Base-by-base conservation (phyloP, 345 rosid genomes). In the Tarenaya hassleriana region DNA sequence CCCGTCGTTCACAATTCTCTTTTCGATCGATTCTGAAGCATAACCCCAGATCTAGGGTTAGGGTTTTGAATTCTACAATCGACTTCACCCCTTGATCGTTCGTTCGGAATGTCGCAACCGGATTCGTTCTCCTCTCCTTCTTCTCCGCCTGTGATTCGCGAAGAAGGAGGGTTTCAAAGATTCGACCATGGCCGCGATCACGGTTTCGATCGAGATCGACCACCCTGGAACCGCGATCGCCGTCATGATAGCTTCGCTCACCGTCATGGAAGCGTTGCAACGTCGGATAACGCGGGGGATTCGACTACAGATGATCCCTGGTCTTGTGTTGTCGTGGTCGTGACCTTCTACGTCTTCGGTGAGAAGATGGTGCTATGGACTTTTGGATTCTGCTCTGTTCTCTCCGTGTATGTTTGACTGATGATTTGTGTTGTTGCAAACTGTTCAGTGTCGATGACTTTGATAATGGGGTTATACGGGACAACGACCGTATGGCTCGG, bases 261-360 rank as follows among this genome's bases (percentile, higher is more conserved):
- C 49, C 90, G 69, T 31, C 79, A 62, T 15, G 47, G 57, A 15
- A 50, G 67, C 38, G 74, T 70, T 63, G 82, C 75, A 34, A 62
- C 58, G 1, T 46, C 85, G 10, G 50, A 68, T 21, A 41, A 57
- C 62, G 34, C 41, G 12, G 65, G 69, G 34, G 41, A 51, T 43
- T 66, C 66, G 16, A 62, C 68, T 34, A 66, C 88, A 1, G 87
- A 83, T 46, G 95, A 88, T 41, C 75, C 91, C 5, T 92, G 97
- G 87, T 77, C 94, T 58, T 88, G 91, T 73, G 63, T 83, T 77
- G 77, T 83, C 55, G 94, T 85, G 41, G 82, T 80, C 41, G 77
- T 83, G 61, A 85, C 95, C 37, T 88, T 92, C 70, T 92, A 95
- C 73, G 74, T 85, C 67, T 88, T 92, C 49, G 90, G 99, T 92